These are phyloP conservation scores for Nectriaceae sp. DNA, from an alignment of 2,329 filamentous ascomycete species.

Conservation along the genomic window DNA sequence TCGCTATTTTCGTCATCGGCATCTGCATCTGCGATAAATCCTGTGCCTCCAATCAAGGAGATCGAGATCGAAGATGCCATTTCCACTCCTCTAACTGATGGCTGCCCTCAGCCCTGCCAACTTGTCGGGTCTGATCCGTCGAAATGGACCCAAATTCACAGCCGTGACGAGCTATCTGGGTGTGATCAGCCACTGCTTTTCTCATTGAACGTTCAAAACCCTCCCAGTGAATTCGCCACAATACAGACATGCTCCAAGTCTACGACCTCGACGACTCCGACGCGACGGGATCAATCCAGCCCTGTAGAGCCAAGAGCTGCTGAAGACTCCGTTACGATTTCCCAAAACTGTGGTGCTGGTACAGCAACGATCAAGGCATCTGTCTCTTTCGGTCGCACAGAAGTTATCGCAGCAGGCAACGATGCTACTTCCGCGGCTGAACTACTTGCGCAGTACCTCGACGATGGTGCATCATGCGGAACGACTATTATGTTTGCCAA, in stretches of 20 bases:
- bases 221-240: slow-evolving; percentile 24
- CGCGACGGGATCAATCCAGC: slow-evolving; percentile 10
- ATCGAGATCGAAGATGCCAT: slow-evolving; percentile 27
- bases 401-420: slow-evolving; percentile 12
- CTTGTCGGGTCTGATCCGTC: slow-evolving; percentile 20
- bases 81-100: slow-evolving; percentile 22
- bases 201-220: slow-evolving; percentile 22
- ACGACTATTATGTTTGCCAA: slow-evolving; percentile 27
- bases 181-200: slow-evolving; percentile 24
- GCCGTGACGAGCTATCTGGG: slow-evolving; percentile 16
- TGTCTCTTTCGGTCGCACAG: slow-evolving; percentile 7
- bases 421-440: slow-evolving; percentile 14
- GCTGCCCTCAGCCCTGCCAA: slow-evolving; percentile 23
- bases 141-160: slow-evolving; percentile 28
- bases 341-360: slow-evolving; percentile 23
- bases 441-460: slow-evolving; percentile 22
- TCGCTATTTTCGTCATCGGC: neutral
- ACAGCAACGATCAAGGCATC: slow-evolving; percentile 16
- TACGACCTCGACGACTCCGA: slow-evolving; percentile 4
- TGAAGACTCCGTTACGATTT: slow-evolving; percentile 12
- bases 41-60: slow-evolving; percentile 19
- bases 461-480: slow-evolving; percentile 19
- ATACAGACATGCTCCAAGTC: slow-evolving; percentile 22
- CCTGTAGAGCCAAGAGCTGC: slow-evolving; percentile 15
- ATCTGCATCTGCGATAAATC: neutral